Evolutionary conservation across 257 asterid genomes (phyloP).

Genomic region (Apocynum venetum): DNA sequence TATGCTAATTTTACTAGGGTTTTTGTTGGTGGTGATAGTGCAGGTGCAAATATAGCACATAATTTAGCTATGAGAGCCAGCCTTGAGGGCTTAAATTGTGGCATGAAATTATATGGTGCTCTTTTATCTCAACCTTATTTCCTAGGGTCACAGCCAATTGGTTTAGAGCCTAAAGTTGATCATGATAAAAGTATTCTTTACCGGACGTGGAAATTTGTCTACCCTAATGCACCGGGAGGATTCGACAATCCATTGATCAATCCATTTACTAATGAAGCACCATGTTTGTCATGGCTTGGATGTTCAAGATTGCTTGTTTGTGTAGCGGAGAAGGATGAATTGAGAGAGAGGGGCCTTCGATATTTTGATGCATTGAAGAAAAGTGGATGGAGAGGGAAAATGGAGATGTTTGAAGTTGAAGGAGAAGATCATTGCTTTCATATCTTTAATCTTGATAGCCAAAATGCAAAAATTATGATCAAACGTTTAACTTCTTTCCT

Average conservation of each 20-base stretch:
- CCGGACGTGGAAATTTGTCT: conserved; percentile 19
- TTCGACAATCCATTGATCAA: conserved; percentile 28
- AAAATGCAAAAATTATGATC: conserved; percentile 36
- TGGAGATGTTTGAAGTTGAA: conserved; percentile 44
- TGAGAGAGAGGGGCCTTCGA: conserved; percentile 22
- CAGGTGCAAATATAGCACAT: conserved; percentile 35
- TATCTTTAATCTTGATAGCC: conserved; percentile 18
- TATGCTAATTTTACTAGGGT: conserved; percentile 19
- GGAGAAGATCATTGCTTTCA: conserved; percentile 54
- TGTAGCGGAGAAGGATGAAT: conserved; percentile 26
- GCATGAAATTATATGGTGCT: conserved; percentile 20
- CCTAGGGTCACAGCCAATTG: conserved; percentile 10
- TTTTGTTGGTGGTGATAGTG: conserved; percentile 30
- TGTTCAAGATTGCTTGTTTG: conserved; percentile 26
- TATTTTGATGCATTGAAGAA: conserved; percentile 40
- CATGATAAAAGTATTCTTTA: conserved; percentile 1
- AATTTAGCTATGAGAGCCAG: conserved; percentile 27
- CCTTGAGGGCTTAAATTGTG: background rate
- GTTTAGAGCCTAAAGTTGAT: conserved; percentile 5
- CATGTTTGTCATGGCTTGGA: conserved; percentile 19
- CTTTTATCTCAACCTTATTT: conserved; percentile 19
- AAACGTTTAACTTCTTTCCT: conserved; percentile 35
- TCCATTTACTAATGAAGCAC: conserved; percentile 25
- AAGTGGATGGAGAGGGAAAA: conserved; percentile 56
- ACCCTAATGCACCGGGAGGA: conserved; percentile 28